Evolutionary conservation across 108 stramenopile species (phyloP).

Genomic region (Nitzschia sp.): DNA sequence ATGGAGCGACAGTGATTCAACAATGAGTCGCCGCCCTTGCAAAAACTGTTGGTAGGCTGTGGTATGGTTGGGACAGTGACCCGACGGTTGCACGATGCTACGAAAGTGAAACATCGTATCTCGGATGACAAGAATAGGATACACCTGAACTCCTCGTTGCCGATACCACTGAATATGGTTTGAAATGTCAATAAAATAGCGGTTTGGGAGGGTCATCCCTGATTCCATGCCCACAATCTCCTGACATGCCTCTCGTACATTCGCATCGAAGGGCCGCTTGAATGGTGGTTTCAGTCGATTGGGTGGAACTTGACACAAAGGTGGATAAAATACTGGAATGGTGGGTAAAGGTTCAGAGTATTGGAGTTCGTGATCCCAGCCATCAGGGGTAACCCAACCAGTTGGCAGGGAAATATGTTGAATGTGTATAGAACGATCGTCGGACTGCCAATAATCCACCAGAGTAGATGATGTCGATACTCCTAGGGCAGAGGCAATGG

Average conservation of each 20-base stretch:
- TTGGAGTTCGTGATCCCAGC: not conserved
- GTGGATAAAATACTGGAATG: not conserved
- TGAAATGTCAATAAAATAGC: not conserved
- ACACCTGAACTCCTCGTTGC: not conserved
- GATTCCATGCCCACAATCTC: not conserved
- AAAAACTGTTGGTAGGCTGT: constrained; percentile 2
- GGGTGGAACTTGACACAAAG: not conserved
- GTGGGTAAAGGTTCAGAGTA: not conserved
- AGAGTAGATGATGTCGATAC: not conserved
- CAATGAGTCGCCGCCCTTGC: not conserved
- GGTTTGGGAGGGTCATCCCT: not conserved
- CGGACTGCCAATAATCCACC: not conserved
- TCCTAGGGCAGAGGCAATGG: constrained; percentile 6
- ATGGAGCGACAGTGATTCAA: not conserved
- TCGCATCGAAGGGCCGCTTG: not conserved
- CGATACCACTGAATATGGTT: not conserved
- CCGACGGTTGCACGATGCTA: not conserved
- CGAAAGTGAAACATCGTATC: not conserved
- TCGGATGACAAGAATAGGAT: not conserved
- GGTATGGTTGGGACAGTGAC: constrained; percentile 21
- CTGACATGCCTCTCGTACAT: not conserved
- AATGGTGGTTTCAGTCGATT: not conserved
- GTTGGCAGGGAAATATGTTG: constrained; percentile 4
- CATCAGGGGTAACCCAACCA: not conserved
- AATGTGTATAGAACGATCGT: not conserved